phyloP scores from a whole-genome alignment of 352 stramenopile genomes.

The Globisporangium radiosum region DNA sequence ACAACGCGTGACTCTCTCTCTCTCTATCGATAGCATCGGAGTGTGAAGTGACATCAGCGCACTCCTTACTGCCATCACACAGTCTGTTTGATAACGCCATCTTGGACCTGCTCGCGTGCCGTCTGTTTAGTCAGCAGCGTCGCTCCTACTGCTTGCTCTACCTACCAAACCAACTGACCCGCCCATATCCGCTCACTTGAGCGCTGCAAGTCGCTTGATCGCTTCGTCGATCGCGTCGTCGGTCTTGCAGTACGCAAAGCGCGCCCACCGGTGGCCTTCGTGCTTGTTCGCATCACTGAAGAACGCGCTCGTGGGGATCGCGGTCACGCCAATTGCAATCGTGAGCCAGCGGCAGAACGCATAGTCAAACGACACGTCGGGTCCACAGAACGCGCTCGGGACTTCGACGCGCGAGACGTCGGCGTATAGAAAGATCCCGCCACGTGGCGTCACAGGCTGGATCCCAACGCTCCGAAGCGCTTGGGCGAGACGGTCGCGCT shows the following conservation, averaged over 20 bases:
- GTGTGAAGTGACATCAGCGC: no score
- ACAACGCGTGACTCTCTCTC: no score
- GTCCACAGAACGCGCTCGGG: constrained; percentile 34
- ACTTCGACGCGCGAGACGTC: constrained; percentile 69
- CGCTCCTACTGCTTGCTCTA: no score
- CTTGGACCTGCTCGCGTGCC: no score
- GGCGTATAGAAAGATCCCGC: constrained; percentile 78
- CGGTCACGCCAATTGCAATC: constrained; percentile 85
- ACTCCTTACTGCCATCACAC: no score
- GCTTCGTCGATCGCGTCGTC: constrained; percentile 89
- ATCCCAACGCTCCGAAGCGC: constrained; percentile 57
- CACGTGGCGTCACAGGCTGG: constrained; percentile 47
- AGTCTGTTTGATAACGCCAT: no score
- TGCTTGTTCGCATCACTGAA: constrained; percentile 81
- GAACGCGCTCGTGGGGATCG: constrained; percentile 91
- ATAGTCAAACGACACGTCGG: constrained; percentile 83
- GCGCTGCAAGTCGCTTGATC: constrained; percentile 48
- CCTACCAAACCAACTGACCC: no score
- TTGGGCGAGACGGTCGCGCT: constrained; percentile 51
- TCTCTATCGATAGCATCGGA: no score
- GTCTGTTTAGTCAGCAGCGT: no score
- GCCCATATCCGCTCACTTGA: not conserved
- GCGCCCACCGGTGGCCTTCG: constrained; percentile 65
- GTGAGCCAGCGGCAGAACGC: constrained; percentile 91
- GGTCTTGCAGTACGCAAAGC: constrained; percentile 97